Base-by-base conservation (phyloP, 768 basidiomycete species). In the Boletus rex-veris region DNA sequence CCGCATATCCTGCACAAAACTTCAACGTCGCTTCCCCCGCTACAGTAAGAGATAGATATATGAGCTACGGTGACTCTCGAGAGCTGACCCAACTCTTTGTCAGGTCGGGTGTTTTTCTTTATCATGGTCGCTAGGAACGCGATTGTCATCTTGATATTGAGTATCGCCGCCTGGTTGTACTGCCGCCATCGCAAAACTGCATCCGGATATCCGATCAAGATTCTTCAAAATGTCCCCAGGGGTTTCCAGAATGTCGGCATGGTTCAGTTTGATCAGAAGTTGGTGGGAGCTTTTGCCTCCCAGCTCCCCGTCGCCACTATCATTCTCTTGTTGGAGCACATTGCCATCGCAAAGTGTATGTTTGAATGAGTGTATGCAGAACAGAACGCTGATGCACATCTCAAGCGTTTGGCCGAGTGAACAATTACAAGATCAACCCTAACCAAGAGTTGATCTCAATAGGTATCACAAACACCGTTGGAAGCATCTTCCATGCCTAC, bases 371-470 rank as follows among this genome's bases (percentile, higher is more conserved):
- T 39, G 7, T 16, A 16, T 40, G 33, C 40, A 42, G 26, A 40
- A 18, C 16, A 42, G 31, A 4, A 4, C 48, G 15, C 51, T 70
- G 26, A 71, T 26, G 1, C 28, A n/a, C 33, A 14, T 28, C 51
- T n/a, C 5, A 61, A 92, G 89, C 93, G 3, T 98, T 98, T 69
- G 96, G 94, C 48, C 88, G 97, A 58, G 67, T 98, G 59, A 98
- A 98, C 67, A 85, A 86, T 19, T 99, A 99, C 77, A 96, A 90
- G 69, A 91, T 92, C 60, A 82, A 91, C 55, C 91, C 94, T 3
- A 92, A 92, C 72, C 94, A 97, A 70, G 95, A 97, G 69, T 79
- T 98, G 45, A 90, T 98, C 61, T 94, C 96, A 39, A 98, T 99
- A 60, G 96, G 96, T n/a, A 92, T 98, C 18, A 90, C 93, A 16